These are phyloP conservation scores for Phaeoacremonium minimum DNA, from an alignment of 2,329 filamentous ascomycete genomes.

Conservation along the genomic window DNA sequence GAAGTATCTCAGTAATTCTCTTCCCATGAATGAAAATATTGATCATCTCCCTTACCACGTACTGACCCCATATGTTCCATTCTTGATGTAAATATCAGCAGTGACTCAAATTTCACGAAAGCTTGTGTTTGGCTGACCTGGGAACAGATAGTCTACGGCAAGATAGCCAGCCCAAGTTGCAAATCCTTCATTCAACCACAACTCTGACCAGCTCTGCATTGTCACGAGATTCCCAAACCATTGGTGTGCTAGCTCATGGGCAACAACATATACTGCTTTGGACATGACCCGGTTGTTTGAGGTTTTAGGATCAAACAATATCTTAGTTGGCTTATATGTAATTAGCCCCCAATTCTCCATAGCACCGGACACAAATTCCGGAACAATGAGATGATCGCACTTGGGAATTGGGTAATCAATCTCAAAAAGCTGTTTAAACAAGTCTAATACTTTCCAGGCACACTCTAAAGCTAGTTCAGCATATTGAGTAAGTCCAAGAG, in stretches of 20 bases:
- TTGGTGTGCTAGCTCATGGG: slow-evolving; percentile 71
- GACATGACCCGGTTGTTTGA: not conserved
- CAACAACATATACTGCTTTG: slow-evolving; percentile 40
- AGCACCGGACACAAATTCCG: slow-evolving; percentile 65
- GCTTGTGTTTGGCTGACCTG: slow-evolving; percentile 4
- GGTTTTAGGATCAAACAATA: slow-evolving; percentile 37
- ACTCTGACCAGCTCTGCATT: slow-evolving; percentile 71
- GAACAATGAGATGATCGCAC: slow-evolving; percentile 72
- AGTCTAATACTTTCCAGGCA: slow-evolving; percentile 60
- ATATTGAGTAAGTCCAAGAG: slow-evolving; percentile 55
- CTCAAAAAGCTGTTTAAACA: slow-evolving; percentile 68
- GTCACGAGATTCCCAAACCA: slow-evolving; percentile 75
- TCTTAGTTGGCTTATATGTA: slow-evolving; percentile 59
- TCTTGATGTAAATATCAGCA: not conserved
- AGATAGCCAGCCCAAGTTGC: slow-evolving; percentile 52
- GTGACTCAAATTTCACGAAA: not conserved
- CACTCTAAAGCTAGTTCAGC: slow-evolving; percentile 64
- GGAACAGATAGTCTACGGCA: slow-evolving; percentile 8
- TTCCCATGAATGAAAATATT: not conserved
- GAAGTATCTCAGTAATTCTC: not conserved
- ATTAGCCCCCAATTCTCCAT: slow-evolving; percentile 76
- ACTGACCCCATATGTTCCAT: slow-evolving; percentile 9
- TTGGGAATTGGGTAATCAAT: slow-evolving; percentile 66
- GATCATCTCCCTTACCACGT: slow-evolving; percentile 3
- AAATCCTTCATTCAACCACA: slow-evolving; percentile 72